Conservation (phyloP, 2,329 filamentous ascomycete genomes). For the Fusarium abutilonis region DNA sequence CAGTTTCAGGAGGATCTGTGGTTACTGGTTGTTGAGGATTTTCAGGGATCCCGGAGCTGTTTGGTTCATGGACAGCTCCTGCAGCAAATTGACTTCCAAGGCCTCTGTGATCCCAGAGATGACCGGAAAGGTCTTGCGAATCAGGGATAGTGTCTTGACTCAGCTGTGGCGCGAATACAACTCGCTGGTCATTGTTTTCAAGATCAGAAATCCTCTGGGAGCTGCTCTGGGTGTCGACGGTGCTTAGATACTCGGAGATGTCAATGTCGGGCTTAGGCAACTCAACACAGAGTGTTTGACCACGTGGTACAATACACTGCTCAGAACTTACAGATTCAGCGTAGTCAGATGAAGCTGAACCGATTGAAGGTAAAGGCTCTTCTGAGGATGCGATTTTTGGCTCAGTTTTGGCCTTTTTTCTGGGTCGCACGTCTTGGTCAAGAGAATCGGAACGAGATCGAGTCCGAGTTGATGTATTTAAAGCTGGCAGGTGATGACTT, state of each 20-base stretch:
- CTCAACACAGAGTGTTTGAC: slow-evolving; percentile 44
- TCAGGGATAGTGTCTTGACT: slow-evolving; percentile 56
- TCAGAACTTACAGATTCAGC: slow-evolving; percentile 27
- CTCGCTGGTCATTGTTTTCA: slow-evolving; percentile 49
- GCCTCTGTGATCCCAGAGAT: slow-evolving; percentile 34
- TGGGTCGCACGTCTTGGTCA: slow-evolving; percentile 30
- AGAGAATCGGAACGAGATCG: slow-evolving; percentile 24
- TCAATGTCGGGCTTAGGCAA: slow-evolving; percentile 49
- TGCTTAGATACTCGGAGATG: slow-evolving; percentile 50
- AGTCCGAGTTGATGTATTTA: slow-evolving; percentile 22
- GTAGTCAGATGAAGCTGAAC: slow-evolving; percentile 43
- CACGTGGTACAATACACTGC: slow-evolving; percentile 15
- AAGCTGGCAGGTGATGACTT: slow-evolving; percentile 37
- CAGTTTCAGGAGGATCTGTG: background rate
- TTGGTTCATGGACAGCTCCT: slow-evolving; percentile 6
- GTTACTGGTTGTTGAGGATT: background rate
- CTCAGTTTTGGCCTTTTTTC: slow-evolving; percentile 38
- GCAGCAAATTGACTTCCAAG: slow-evolving; percentile 7
- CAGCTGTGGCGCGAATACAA: slow-evolving; percentile 46
- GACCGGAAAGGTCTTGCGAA: slow-evolving; percentile 53
- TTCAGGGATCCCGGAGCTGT: background rate
- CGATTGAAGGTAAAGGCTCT: slow-evolving; percentile 47
- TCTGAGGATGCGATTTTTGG: slow-evolving; percentile 43
- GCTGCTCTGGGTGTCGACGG: slow-evolving; percentile 46
- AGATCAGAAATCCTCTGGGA: slow-evolving; percentile 47